A percentile compares a stretch with the other conserved stretches of the same genome.
These are phyloP conservation scores for Penicillium sp. DNA, from an alignment of 2,329 filamentous ascomycete genomes.

Conservation along the genomic window DNA sequence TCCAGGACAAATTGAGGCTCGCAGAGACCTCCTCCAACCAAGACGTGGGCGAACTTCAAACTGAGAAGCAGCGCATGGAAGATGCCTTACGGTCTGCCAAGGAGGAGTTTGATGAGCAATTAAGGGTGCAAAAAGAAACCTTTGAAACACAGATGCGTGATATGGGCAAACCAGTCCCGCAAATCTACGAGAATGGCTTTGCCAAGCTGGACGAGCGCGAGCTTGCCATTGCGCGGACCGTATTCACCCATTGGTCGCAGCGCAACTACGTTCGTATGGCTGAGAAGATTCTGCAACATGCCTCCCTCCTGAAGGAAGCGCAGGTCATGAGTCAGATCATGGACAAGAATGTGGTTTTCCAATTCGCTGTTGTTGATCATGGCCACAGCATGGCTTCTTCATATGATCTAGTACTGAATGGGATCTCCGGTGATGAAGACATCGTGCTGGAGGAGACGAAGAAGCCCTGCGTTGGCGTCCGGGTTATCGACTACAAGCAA, in stretches of 20 bases:
- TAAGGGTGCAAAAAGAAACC: constrained; percentile 80
- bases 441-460: constrained; percentile 76
- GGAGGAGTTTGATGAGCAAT: constrained; percentile 84
- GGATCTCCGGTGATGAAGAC: constrained; percentile 85
- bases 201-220: constrained; percentile 72
- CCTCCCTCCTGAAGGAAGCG: constrained; percentile 87
- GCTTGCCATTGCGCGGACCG: constrained; percentile 69
- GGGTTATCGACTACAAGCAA: constrained; percentile 89
- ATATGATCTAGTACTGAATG: constrained; percentile 95
- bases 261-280: constrained; percentile 93
- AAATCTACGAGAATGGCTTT: constrained; percentile 52
- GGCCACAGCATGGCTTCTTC: constrained; percentile 90
- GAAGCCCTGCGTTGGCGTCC: constrained; percentile 89
- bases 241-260: constrained; percentile 76
- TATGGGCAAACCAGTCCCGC: constrained; percentile 66
- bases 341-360: constrained; percentile 89
- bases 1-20: constrained; percentile 74
- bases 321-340: constrained; percentile 98
- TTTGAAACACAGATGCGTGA: constrained; percentile 85
- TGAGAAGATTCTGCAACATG: constrained; percentile 86
- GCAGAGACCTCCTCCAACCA: constrained; percentile 73
- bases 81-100: constrained; percentile 78
- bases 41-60: constrained; percentile 81
- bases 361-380: constrained; percentile 88
- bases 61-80: constrained; percentile 85